Conservation (phyloP, 2,329 filamentous ascomycete species). For the Leptoxyphium fumago region DNA sequence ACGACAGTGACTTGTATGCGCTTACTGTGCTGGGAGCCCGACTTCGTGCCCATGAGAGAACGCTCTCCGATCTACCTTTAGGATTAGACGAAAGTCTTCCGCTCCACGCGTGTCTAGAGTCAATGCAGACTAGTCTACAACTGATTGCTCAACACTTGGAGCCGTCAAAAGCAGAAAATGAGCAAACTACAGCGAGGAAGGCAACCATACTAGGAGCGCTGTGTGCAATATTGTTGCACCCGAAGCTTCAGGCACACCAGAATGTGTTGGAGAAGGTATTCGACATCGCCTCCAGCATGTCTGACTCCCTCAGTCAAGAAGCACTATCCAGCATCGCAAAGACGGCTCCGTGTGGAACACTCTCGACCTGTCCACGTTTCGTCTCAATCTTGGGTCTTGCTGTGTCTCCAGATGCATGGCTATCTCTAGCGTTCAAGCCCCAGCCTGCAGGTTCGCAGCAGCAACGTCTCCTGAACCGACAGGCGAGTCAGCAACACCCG, state of each 20-base stretch:
- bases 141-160: conserved; percentile 24
- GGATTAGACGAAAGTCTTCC: background rate
- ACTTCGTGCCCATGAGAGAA: background rate
- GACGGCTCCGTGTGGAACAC: conserved; percentile 14
- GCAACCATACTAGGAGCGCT: conserved; percentile 18
- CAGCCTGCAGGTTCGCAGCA: conserved; percentile 16
- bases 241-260: conserved; percentile 21
- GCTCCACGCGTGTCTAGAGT: conserved; percentile 1
- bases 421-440: conserved; percentile 23
- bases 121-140: conserved; percentile 22
- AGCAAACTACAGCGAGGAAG: conserved; percentile 13
- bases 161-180: conserved; percentile 14
- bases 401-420: conserved; percentile 25
- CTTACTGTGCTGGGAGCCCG: background rate
- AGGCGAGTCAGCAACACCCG: conserved; percentile 8
- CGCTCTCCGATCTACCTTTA: background rate
- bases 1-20: background rate
- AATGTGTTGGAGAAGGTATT: conserved; percentile 26
- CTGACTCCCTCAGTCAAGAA: conserved; percentile 27
- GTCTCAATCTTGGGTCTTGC: conserved; percentile 26
- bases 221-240: conserved; percentile 23
- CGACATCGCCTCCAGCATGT: conserved; percentile 28
- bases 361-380: conserved; percentile 21
- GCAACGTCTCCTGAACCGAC: conserved; percentile 11
- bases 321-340: conserved; percentile 17